Base-by-base conservation (phyloP, 73 alveolate species). In the Blepharisma japonicum region DNA sequence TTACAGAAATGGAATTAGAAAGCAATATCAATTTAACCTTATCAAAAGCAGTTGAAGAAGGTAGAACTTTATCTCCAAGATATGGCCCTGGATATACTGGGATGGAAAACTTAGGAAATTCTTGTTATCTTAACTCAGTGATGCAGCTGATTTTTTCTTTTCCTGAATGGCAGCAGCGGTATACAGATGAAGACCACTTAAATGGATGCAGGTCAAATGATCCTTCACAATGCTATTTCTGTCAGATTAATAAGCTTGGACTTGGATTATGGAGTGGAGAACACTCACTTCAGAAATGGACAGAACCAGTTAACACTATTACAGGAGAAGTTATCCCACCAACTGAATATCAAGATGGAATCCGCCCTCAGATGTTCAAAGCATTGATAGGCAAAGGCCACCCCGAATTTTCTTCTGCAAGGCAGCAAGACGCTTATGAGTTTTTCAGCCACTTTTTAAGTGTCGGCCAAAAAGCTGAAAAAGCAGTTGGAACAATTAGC, bases 51-150 rank as follows among this genome's bases (percentile, higher is more conserved):
- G 86, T 97, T 2, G 99, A 97, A 81, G 99, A 95, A 68, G 99
- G 99, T 6, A 95, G 95, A 85, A 88, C 81, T 8, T 85, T 97
- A 21, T 87, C 90, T 7, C 99, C 99, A 45, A 70, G 66, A 45
- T 97, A 90, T 81, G 99, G 99, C n/a, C 97, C 98, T 6, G 98
- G 98, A 50, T 80, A 79, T 71, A 98, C 99, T 48, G 99, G 99
- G 8, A 79, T 98, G 77, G 98, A 94, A 81, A 98, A 98, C 82
- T 83, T 98, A 68, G 84, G 90, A 78, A 97, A 98, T 80, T 90
- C 99, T 7, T 98, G 99, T 86, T 98, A 98, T 84, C 90, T 98
- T 98, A 97, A 96, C 86, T 93, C 99, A 6, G 95, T 97, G 5
- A 78, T 98, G 38, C 97, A 98, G 85, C 87, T 92, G 25, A 87